Evolutionary conservation across 148 eudicot genomes (phyloP), one percentile per base, ranked within the genome.

Genomic region (Oxyria digyna): DNA sequence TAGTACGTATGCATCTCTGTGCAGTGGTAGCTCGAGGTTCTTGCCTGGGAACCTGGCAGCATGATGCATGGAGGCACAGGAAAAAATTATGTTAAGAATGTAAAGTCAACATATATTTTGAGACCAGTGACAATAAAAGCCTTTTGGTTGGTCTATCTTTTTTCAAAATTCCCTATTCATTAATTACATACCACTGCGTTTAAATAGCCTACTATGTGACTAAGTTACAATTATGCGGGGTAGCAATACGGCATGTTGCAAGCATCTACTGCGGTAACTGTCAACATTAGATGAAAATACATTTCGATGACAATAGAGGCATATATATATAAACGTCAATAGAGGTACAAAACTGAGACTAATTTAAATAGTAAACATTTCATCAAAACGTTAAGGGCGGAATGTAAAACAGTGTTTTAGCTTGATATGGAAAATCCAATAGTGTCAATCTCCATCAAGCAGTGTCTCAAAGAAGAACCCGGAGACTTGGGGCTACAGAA

Each of bases 1-100:
- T 94, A 64, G 97, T 94, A 8, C 98, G 87, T 72, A 94, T 94
- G 75, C 98, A 94, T 80, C 83, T 88, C 76, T 94, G 98, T 63
- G 98, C 74, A 59, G 97, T 90, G 26, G 98, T 81, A 62, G 97
- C 98, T 49, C 96, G 76, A 38, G 97, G 92, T 46, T 85, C 89
- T 84, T 85, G 79, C 71, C 90, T 83, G 27, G 98, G 92, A 57
- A 88, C 81, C 98, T 94, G 84, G 45, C 37, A 69, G n/a, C 15
- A n/a, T 14, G 13, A 68, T 38, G 62, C 71, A 68, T 15, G 42
- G 37, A 18, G 15, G 35, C 17, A 55, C 31, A 10, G 62, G 32
- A 9, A 10, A 23, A 50, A 55, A 55, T 3, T 0, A 26, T 27
- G 31, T 55, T 55, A 26, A 9, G 62, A 55, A 55, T 26, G 33